phyloP scores from a whole-genome alignment of 495 filamentous ascomycete genomes.

The Eremomyces bilateralis region DNA sequence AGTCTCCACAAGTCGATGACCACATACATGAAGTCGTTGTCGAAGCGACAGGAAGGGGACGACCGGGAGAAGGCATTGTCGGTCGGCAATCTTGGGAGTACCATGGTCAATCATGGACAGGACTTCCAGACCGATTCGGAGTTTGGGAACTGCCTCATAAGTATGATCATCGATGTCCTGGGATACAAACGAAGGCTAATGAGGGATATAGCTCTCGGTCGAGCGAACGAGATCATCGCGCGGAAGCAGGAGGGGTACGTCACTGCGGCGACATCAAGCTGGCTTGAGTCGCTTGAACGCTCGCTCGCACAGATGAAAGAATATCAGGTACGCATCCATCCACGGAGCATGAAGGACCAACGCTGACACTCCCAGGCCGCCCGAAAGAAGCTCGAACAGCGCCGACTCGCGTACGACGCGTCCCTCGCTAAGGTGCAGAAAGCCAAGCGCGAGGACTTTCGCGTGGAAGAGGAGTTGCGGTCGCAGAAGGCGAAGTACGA shows the following conservation, averaged over 20 bases:
- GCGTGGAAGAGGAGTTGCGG: slow-evolving; percentile 81
- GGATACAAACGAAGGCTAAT: too few species aligned
- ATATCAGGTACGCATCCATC: slow-evolving; percentile 58
- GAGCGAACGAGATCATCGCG: slow-evolving; percentile 66
- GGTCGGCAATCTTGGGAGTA: slow-evolving; percentile 58
- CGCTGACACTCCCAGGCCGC: slow-evolving; percentile 39
- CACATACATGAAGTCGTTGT: slow-evolving; percentile 73
- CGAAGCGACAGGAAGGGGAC: slow-evolving; percentile 62
- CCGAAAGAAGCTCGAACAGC: slow-evolving; percentile 84
- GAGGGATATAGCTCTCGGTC: slow-evolving; percentile 13
- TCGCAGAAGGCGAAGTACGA: slow-evolving; percentile 90
- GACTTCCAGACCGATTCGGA: slow-evolving; percentile 85
- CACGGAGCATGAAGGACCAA: too few species aligned
- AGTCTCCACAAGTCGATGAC: slow-evolving; percentile 79
- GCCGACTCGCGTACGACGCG: slow-evolving; percentile 79
- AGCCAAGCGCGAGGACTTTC: slow-evolving; percentile 78
- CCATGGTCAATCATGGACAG: slow-evolving; percentile 81
- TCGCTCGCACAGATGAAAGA: slow-evolving; percentile 93
- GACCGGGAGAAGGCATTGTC: slow-evolving; percentile 74
- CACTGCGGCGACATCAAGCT: slow-evolving; percentile 58
- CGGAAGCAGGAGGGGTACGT: slow-evolving; percentile 74
- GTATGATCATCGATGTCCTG: too few species aligned
- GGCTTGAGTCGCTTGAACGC: slow-evolving; percentile 81
- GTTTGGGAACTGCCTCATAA: slow-evolving; percentile 71
- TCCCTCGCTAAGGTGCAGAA: slow-evolving; percentile 85